Base-by-base conservation (phyloP, 2,329 filamentous ascomycete species). In the Aureobasidium namibiae region DNA sequence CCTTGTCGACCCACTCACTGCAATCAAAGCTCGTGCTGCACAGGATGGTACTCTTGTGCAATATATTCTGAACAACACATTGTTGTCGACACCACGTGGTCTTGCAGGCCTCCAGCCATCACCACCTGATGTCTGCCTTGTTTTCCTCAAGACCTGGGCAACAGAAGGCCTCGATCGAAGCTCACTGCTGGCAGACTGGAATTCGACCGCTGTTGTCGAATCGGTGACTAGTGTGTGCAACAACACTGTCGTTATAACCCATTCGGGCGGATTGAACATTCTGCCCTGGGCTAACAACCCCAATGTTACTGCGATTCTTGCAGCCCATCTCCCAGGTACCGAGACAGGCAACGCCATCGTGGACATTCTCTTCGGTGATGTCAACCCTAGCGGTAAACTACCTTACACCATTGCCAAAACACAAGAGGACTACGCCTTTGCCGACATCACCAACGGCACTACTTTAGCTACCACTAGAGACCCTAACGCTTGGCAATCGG, bases 141-240 rank as follows among this genome's bases (percentile, higher is more conserved):
- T 85, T 31, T 82, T 85, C 69, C 72, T 84, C 60, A 85, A 84
- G 79, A 80, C 67, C 14, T 79, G 71, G 68, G 76, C 77, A 0
- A 68, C 70, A 2, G 78, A 80, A 66, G 75, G 72, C 45, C 67
- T 63, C n/a, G 78, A 80, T 62, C 71, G 78, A 21, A 60, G 61
- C 4, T 67, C 68, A 7, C 67, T 79, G 5, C 64, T 69, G 26
- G 66, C 72, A n/a, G 75, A 78, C 64, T 77, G 73, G 70, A 69
- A 79, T 60, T 70, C 69, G 24, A 70, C 70, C 4, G 66, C 67
- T 56, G 52, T 79, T 6, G 77, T 79, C n/a, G 68, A 80, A 49
- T 69, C 70, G 1, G 74, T 79, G 7, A 75, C 79, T 6, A 66
- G 68, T 36, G 66, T 68, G 60, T 81, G 78, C 70, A 73, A 70